Percentiles rank a stretch among this genome's conserved stretches.
Conservation (phyloP, 768 basidiomycete species). For the Mycena galopus region DNA sequence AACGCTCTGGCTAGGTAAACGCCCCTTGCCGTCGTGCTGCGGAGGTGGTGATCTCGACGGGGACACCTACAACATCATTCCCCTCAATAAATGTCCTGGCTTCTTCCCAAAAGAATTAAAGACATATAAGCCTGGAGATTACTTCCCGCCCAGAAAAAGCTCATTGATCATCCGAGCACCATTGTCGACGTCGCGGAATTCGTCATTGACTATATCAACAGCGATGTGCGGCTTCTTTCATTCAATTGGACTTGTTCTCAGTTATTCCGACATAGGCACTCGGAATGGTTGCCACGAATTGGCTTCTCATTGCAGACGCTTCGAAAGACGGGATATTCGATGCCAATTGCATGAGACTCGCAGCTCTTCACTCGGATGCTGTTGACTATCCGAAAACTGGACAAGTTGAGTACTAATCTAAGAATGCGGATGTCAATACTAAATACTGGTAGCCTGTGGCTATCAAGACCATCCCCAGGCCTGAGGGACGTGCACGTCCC, state of each 20-base stretch:
- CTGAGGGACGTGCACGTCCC: slow-evolving; percentile 55
- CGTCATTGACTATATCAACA: slow-evolving; percentile 76
- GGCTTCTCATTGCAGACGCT: slow-evolving; percentile 76
- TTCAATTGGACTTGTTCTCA: background rate
- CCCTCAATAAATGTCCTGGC: slow-evolving; percentile 52
- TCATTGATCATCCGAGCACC: slow-evolving; percentile 61
- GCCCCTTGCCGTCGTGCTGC: slow-evolving; percentile 72
- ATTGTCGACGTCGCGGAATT: slow-evolving; percentile 79
- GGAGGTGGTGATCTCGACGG: slow-evolving; percentile 83
- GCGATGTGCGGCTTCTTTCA: slow-evolving; percentile 59
- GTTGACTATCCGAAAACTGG: slow-evolving; percentile 78
- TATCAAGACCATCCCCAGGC: slow-evolving; percentile 56
- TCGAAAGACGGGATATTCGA: slow-evolving; percentile 61
- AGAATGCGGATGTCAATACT: background rate
- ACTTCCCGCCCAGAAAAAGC: slow-evolving; percentile 61
- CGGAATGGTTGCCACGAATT: slow-evolving; percentile 72
- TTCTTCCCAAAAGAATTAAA: slow-evolving; percentile 41
- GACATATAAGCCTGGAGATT: slow-evolving; percentile 57
- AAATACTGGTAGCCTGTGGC: slow-evolving; percentile 48
- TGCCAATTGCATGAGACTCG: slow-evolving; percentile 63
- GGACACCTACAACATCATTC: slow-evolving; percentile 68
- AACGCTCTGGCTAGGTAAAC: slow-evolving; percentile 53
- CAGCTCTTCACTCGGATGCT: slow-evolving; percentile 71
- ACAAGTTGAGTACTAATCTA: slow-evolving; percentile 27
- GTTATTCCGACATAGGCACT: slow-evolving; percentile 42